Evolutionary conservation across 768 basidiomycete genomes (phyloP).

Genomic region (Boletus eberwhitei): DNA sequence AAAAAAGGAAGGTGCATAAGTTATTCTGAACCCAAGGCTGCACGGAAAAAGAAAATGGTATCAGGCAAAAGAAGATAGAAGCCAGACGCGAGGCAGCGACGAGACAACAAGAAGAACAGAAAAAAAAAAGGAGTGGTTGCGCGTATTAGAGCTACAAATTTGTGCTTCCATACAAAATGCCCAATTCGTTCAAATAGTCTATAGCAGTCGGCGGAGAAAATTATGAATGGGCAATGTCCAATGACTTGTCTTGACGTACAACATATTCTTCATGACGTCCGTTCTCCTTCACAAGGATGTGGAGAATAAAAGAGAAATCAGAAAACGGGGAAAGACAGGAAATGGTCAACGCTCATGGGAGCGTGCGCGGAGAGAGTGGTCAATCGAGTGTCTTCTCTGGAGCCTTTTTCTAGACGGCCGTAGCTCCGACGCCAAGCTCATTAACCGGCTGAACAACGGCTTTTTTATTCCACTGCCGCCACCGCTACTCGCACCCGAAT

Average conservation of each 20-base stretch:
- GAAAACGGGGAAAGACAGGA: not conserved
- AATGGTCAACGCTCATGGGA: conserved; percentile 23
- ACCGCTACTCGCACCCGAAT: conserved; percentile 24
- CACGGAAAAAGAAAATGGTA: conserved; percentile 9
- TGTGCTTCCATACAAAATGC: conserved; percentile 17
- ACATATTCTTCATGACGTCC: conserved; percentile 6
- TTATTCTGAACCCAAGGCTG: conserved; percentile 11
- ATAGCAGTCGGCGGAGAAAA: conserved; percentile 9
- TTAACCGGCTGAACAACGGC: conserved; percentile 60
- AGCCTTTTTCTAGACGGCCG: conserved; percentile 39
- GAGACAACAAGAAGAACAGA: not conserved
- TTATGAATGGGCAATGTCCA: conserved; percentile 11
- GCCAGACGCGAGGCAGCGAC: not conserved
- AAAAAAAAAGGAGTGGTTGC: conserved; percentile 21
- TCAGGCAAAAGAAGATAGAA: not conserved
- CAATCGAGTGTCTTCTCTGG: conserved; percentile 52
- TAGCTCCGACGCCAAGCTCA: conserved; percentile 49
- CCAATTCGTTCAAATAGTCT: conserved; percentile 21
- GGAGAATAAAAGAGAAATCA: not conserved
- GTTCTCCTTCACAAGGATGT: not conserved
- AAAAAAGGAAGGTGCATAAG: conserved; percentile 20
- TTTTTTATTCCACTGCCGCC: conserved; percentile 40
- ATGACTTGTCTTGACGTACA: not conserved
- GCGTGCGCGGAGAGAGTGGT: conserved; percentile 19
- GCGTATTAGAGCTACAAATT: conserved; percentile 31